These are phyloP conservation scores for Biscogniauxia marginata DNA, from an alignment of 2,329 filamentous ascomycete genomes.

Conservation along the genomic window DNA sequence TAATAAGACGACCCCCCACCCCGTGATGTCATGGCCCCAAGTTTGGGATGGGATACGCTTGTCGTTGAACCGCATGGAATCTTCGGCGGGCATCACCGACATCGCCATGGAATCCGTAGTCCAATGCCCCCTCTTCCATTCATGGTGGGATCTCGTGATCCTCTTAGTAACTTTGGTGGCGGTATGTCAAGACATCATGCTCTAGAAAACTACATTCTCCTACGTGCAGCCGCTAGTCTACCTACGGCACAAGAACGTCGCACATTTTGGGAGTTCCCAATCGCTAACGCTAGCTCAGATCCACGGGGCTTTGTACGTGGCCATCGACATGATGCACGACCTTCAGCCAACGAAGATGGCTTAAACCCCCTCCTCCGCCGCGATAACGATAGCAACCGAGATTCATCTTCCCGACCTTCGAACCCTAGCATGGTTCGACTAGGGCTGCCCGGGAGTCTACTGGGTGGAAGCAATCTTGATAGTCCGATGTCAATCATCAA, in stretches of 20 bases:
- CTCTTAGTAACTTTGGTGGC: constrained; percentile 23
- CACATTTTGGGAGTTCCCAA: neutral
- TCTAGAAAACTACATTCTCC: no score
- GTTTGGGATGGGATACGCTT: constrained; percentile 58
- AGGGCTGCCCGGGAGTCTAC: constrained; percentile 46
- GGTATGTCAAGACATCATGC: constrained; percentile 22
- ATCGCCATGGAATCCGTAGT: constrained; percentile 54
- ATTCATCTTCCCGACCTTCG: constrained; percentile 47
- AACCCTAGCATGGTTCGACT: constrained; percentile 55
- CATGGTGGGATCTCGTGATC: constrained; percentile 32
- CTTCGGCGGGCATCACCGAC: constrained; percentile 51
- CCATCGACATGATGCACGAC: constrained; percentile 52
- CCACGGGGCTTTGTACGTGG: constrained; percentile 45
- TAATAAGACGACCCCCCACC: constrained; percentile 42
- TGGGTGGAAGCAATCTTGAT: constrained; percentile 41
- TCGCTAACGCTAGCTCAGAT: constrained; percentile 30
- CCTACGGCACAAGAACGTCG: neutral
- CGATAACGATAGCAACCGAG: constrained; percentile 41
- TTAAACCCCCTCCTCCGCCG: constrained; percentile 83
- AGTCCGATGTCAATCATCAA: constrained; percentile 56
- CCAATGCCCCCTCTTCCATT: constrained; percentile 53
- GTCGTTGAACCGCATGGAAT: constrained; percentile 44
- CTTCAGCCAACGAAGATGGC: constrained; percentile 71
- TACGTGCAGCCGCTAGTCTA: neutral
- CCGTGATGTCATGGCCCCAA: constrained; percentile 41